These are phyloP conservation scores for Rhynchosporium secalis DNA, from an alignment of 2,329 filamentous ascomycete genomes.

Conservation along the genomic window DNA sequence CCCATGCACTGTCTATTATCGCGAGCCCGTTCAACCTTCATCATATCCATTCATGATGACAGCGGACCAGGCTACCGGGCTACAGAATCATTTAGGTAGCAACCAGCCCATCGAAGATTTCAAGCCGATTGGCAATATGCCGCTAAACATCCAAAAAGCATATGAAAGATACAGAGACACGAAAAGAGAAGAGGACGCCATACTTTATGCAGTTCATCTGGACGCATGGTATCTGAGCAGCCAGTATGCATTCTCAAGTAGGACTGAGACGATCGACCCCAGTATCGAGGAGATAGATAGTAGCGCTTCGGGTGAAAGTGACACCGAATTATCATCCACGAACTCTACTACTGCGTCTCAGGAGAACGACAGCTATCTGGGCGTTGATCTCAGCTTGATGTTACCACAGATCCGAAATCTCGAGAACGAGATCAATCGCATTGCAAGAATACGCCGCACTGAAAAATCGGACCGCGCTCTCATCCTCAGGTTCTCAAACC, in stretches of 20 bases:
- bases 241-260: background rate
- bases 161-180: background rate
- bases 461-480: background rate
- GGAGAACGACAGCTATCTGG: background rate
- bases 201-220: background rate
- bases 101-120: background rate
- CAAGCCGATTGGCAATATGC: background rate
- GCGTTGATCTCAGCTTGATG: background rate
- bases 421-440: conserved; percentile 5
- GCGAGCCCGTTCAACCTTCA: background rate
- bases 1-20: conserved; percentile 22
- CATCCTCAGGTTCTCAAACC: background rate
- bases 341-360: background rate
- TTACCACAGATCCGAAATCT: background rate
- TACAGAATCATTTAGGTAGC: background rate
- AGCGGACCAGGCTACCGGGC: background rate
- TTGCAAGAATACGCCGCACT: background rate
- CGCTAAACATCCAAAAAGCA: background rate
- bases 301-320: background rate
- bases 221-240: background rate
- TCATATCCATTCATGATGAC: background rate
- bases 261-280: background rate
- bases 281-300: background rate
- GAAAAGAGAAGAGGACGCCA: background rate
- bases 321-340: background rate